A percentile compares a stretch with the other conserved stretches of the same genome.
These are phyloP conservation scores for Echeveria elegans DNA, from an alignment of 164 flowering plant genomes.

Conservation along the genomic window DNA sequence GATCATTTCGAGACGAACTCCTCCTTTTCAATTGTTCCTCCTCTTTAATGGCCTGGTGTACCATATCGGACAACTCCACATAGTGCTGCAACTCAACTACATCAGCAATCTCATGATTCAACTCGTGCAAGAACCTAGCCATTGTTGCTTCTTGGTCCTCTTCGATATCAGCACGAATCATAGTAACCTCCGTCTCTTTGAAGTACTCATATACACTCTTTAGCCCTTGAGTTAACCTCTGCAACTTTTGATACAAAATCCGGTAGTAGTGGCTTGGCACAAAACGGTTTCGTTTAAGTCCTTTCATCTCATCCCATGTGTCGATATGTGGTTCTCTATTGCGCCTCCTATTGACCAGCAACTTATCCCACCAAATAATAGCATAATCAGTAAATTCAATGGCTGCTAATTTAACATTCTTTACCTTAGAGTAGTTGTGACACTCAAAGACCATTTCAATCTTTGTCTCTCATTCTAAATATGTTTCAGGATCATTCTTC, in stretches of 20 bases:
- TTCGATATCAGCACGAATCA: slow-evolving; percentile 10
- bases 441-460: not conserved
- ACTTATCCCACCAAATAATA: slow-evolving; percentile 12
- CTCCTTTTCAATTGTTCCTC: slow-evolving; percentile 1
- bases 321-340: slow-evolving; percentile 8
- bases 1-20: not conserved
- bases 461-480: not conserved
- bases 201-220: slow-evolving; percentile 11
- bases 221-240: slow-evolving; percentile 11
- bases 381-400: not conserved
- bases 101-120: not conserved
- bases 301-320: slow-evolving; percentile 14
- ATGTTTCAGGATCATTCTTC: not conserved
- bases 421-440: not conserved
- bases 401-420: not conserved
- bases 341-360: not conserved
- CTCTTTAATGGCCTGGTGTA: slow-evolving; percentile 7
- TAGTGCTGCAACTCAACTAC: slow-evolving; percentile 12
- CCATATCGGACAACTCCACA: slow-evolving; percentile 9
- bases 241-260: slow-evolving; percentile 11
- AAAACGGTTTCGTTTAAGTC: slow-evolving; percentile 10
- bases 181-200: slow-evolving; percentile 16
- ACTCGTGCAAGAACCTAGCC: slow-evolving; percentile 4
- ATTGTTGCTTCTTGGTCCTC: slow-evolving; percentile 13
- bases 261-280: slow-evolving; percentile 11